These are phyloP conservation scores for Rhododendron molle DNA, from an alignment of 148 eudicot genomes.

Conservation along the genomic window DNA sequence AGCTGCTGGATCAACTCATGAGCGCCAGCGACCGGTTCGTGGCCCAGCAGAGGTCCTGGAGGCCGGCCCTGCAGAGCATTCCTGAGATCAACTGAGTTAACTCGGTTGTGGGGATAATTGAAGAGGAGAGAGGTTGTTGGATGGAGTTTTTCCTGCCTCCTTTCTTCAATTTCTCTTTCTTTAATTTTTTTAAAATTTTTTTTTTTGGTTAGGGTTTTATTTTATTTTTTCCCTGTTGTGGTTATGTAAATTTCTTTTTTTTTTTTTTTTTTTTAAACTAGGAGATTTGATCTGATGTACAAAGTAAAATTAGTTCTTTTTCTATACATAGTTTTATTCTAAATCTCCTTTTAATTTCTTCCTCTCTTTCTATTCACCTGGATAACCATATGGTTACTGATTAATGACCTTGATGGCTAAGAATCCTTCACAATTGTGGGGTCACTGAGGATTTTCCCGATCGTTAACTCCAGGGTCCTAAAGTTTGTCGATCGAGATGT, in stretches of 20 bases:
- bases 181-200: not conserved
- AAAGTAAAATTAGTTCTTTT: not conserved
- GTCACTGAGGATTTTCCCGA: no score
- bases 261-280: not conserved
- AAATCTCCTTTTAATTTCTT: no score
- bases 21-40: constrained; percentile 16
- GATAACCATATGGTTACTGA: not conserved
- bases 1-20: constrained; percentile 34
- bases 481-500: no score
- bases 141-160: not conserved
- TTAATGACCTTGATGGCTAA: no score
- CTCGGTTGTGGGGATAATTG: not conserved
- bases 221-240: not conserved
- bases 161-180: not conserved
- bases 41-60: constrained; percentile 35
- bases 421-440: no score
- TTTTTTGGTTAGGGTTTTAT: not conserved
- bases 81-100: constrained; percentile 23
- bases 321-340: not conserved
- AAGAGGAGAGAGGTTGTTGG: not conserved
- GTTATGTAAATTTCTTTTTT: not conserved
- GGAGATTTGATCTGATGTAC: not conserved
- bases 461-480: no score
- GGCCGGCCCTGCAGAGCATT: constrained; percentile 48
- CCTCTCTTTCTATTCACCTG: not conserved